Percentiles rank a stretch among this genome's conserved stretches.
phyloP scores from a whole-genome alignment of 2,329 filamentous ascomycete genomes.

The Aspergillus sp. region DNA sequence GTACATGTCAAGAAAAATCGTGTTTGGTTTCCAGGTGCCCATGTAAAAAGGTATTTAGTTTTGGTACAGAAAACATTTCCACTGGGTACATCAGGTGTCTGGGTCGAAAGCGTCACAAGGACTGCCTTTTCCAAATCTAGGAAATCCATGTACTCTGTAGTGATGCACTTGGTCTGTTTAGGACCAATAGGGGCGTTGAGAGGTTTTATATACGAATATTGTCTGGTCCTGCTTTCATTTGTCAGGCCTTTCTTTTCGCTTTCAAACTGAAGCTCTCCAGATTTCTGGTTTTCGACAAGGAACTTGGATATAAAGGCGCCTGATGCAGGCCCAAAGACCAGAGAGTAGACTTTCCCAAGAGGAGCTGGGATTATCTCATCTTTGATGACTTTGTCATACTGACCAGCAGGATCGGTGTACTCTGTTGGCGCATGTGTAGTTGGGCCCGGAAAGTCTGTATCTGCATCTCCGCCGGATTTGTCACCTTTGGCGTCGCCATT shows the following conservation, averaged over 20 bases:
- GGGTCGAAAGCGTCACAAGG: slow-evolving; percentile 74
- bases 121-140: slow-evolving; percentile 85
- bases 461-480: slow-evolving; percentile 38
- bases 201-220: slow-evolving; percentile 88
- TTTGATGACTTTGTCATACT: slow-evolving; percentile 79
- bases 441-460: slow-evolving; percentile 76
- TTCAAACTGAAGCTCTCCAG: slow-evolving; percentile 77
- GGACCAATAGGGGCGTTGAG: slow-evolving; percentile 79
- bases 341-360: slow-evolving; percentile 81
- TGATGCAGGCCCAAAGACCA: slow-evolving; percentile 80
- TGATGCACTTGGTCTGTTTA: slow-evolving; percentile 90
- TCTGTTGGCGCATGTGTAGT: slow-evolving; percentile 75
- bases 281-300: slow-evolving; percentile 82
- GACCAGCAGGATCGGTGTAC: slow-evolving; percentile 70
- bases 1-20: slow-evolving; percentile 81
- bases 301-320: slow-evolving; percentile 80
- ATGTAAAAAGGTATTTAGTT: slow-evolving; percentile 90
- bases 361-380: slow-evolving; percentile 85
- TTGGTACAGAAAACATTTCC: slow-evolving; percentile 89
- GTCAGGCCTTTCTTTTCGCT: slow-evolving; percentile 73
- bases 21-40: slow-evolving; percentile 83
- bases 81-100: slow-evolving; percentile 91
- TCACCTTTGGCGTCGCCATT: slow-evolving; percentile 43
- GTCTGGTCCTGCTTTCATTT: slow-evolving; percentile 68
- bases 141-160: slow-evolving; percentile 75